phyloP scores from a whole-genome alignment of 129 eudicot genomes.

The Centrapalus pauciflorus region DNA sequence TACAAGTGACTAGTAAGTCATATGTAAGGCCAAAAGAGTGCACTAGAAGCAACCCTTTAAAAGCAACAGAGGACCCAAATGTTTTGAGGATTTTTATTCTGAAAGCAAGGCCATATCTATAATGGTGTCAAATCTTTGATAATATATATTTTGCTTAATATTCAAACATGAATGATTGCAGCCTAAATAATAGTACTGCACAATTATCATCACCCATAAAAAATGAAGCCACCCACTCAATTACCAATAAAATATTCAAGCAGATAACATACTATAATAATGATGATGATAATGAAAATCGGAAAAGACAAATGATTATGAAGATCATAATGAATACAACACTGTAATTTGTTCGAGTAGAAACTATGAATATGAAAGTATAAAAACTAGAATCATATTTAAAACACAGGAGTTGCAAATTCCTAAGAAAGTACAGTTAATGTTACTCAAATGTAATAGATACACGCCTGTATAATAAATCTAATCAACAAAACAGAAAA shows the following conservation, averaged over 20 bases:
- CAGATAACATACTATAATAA: slow-evolving; percentile 16
- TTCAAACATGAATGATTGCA: slow-evolving; percentile 27
- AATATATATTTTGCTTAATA: slow-evolving; percentile 15
- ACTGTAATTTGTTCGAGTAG: background rate
- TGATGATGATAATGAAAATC: background rate
- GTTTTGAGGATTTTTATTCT: background rate
- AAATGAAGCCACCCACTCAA: slow-evolving; percentile 18
- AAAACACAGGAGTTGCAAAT: no score
- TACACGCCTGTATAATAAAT: slow-evolving; percentile 2
- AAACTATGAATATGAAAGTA: background rate
- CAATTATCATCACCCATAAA: slow-evolving; percentile 1
- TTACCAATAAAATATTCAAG: slow-evolving; percentile 22
- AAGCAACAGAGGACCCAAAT: slow-evolving; percentile 8
- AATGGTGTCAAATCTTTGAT: slow-evolving; percentile 31
- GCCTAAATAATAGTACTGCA: slow-evolving; percentile 17
- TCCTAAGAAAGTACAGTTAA: background rate
- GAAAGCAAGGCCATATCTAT: background rate
- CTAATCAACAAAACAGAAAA: background rate
- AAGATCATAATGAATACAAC: background rate
- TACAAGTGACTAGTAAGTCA: no score
- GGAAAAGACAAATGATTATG: background rate
- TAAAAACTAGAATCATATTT: background rate
- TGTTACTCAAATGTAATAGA: background rate
- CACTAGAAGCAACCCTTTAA: slow-evolving; percentile 15
- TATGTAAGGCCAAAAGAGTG: slow-evolving; percentile 9